Percentiles rank a stretch among this genome's conserved stretches.
phyloP scores from a whole-genome alignment of 1,139 yeast species.

The Suhomyces atakaporum region DNA sequence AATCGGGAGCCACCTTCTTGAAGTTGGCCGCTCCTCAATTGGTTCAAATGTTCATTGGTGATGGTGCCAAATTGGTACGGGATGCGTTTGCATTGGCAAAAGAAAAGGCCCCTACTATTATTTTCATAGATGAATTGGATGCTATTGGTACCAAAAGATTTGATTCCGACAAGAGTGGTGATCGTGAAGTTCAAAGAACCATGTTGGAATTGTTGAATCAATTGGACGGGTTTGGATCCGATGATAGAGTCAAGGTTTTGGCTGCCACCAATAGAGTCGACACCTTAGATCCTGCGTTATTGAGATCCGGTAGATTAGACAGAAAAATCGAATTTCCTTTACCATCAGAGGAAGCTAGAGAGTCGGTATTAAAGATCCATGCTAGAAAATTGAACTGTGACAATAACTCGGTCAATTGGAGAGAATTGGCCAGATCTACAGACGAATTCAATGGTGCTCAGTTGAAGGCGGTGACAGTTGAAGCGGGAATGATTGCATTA shows the following conservation, averaged over 20 bases:
- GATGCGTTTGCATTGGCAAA: constrained; percentile 99
- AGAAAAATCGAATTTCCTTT: constrained; percentile 97
- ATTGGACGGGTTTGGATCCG: constrained; percentile 97
- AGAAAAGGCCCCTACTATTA: constrained; percentile 97
- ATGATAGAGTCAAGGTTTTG: constrained; percentile 92
- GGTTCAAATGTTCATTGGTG: constrained; percentile 99
- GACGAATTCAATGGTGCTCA: constrained; percentile 99
- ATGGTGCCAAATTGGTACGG: constrained; percentile 96
- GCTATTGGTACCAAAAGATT: constrained; percentile 99
- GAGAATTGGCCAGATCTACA: constrained; percentile 94
- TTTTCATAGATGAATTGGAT: constrained; percentile 95
- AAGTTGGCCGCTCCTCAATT: constrained; percentile 97
- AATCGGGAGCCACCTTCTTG: constrained; percentile 95
- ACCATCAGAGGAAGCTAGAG: constrained; percentile 97
- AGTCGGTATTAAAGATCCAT: constrained; percentile 93
- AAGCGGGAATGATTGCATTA: constrained; percentile 99
- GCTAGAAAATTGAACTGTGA: constrained; percentile 96
- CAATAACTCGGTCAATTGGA: constrained; percentile 87
- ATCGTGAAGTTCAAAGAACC: constrained; percentile 98
- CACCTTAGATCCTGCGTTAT: constrained; percentile 93
- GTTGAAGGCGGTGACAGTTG: constrained; percentile 96
- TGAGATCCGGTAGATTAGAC: constrained; percentile 96
- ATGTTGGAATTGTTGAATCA: constrained; percentile 97
- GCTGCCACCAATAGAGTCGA: constrained; percentile 99
- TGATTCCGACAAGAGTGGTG: constrained; percentile 97